These are phyloP conservation scores for Fusarium domesticum DNA, from an alignment of 2,329 filamentous ascomycete genomes.

Conservation along the genomic window DNA sequence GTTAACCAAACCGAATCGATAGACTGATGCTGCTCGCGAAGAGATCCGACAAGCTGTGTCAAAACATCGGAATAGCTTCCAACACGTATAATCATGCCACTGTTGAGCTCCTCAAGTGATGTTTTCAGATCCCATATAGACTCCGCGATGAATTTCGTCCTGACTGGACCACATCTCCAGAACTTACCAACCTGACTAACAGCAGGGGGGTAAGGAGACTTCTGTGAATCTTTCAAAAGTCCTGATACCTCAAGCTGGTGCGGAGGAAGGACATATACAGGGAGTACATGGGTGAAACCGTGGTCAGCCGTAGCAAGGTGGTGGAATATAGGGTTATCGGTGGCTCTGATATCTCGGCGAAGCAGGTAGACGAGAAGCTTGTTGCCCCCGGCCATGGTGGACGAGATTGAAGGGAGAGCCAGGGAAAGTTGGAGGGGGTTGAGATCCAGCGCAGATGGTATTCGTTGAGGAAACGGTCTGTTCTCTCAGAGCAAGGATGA, in stretches of 20 bases:
- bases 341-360: conserved; percentile 68
- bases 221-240: conserved; percentile 55
- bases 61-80: conserved; percentile 61
- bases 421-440: background rate
- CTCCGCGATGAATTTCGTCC: conserved; percentile 69
- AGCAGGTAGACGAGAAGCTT: conserved; percentile 67
- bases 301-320: conserved; percentile 49
- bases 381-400: conserved; percentile 36
- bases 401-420: background rate
- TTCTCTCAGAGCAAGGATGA: background rate
- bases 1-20: conserved; percentile 73
- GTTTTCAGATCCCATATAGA: conserved; percentile 70
- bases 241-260: conserved; percentile 73
- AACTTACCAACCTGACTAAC: conserved; percentile 62
- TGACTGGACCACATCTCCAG: conserved; percentile 71
- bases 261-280: conserved; percentile 66
- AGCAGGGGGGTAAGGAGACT: conserved; percentile 67
- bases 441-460: background rate
- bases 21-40: conserved; percentile 40
- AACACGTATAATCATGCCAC: conserved; percentile 61
- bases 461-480: background rate
- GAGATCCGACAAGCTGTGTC: conserved; percentile 50
- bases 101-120: conserved; percentile 56
- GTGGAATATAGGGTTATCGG: conserved; percentile 73
- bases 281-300: conserved; percentile 66